phyloP scores from a whole-genome alignment of 495 filamentous ascomycete species.

The Saxophila tyrrhenica region DNA sequence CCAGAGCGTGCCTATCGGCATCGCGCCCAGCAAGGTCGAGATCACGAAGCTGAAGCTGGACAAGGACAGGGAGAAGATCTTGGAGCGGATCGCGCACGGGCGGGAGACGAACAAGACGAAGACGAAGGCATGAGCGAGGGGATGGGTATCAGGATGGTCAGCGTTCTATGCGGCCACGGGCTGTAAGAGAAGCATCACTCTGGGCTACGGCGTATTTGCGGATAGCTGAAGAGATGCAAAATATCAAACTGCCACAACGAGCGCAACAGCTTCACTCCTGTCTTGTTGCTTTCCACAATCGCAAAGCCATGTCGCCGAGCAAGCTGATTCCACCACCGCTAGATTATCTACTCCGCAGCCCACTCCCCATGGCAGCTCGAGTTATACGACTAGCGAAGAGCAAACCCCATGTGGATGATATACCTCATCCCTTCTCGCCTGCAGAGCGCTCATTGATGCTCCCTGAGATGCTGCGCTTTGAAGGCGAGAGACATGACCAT shows the following conservation, averaged over 20 bases:
- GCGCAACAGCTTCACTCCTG: neutral
- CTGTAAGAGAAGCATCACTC: too few species aligned
- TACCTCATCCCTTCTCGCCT: slow-evolving; percentile 41
- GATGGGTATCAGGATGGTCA: neutral
- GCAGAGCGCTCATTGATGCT: slow-evolving; percentile 54
- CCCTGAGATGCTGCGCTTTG: slow-evolving; percentile 53
- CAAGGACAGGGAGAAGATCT: slow-evolving; percentile 92
- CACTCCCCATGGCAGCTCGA: slow-evolving; percentile 45
- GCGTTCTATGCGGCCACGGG: neutral
- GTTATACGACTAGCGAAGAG: slow-evolving; percentile 72
- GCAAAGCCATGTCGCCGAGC: too few species aligned
- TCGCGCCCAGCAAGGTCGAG: slow-evolving; percentile 85
- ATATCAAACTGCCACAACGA: neutral
- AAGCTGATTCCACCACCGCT: slow-evolving; percentile 40
- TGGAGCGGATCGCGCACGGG: slow-evolving; percentile 70
- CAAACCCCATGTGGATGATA: slow-evolving; percentile 30
- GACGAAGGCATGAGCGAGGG: slow-evolving; percentile 32
- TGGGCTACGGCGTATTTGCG: neutral
- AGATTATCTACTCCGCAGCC: slow-evolving; percentile 66
- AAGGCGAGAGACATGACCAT: slow-evolving; percentile 69
- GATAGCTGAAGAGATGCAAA: neutral
- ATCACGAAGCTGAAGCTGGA: slow-evolving; percentile 97
- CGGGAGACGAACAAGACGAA: slow-evolving; percentile 47
- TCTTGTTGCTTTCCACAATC: too few species aligned
- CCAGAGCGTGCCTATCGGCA: slow-evolving; percentile 76